Evolutionary conservation across 768 basidiomycete genomes (phyloP), one percentile per base, ranked within the genome.

Genomic region (Tubosaeta brunneosetosa): DNA sequence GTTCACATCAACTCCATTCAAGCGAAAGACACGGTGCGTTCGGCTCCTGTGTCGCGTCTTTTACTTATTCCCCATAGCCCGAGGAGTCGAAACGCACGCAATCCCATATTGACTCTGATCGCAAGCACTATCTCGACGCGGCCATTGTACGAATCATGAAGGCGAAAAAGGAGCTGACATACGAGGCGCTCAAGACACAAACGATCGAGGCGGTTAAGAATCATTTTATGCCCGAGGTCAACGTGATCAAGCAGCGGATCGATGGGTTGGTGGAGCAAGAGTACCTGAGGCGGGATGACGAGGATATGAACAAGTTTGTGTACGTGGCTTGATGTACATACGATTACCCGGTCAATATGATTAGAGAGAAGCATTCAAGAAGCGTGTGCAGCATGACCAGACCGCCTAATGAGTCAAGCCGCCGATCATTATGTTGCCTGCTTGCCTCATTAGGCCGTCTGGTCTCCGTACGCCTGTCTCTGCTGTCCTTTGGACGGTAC

Each of bases 71-170:
- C 2, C 16, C 2, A 19, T 58, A 93, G 92, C 79, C 82, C 33
- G 94, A 97, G 64, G 97, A 99, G 71, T 81, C 86, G 19, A 79
- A 81, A 53, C 81, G 83, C 51, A 94, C 91, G 6, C 91, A 91
- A 62, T 79, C 77, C 2, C 80, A 86, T 43, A 91, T 99, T 36
- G 89, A 94, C 58, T 83, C 85, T 33, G 94, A 97, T 68, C 82
- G 95, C 54, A 85, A 86, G 55, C 80, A 85, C 61, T 84, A 85
- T 52, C 76, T 98, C 13, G 93, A 98, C 59, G 94, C 94, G 1
- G 94, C 94, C 19, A 94, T 99, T 61, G 95, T 99, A 32, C 85
- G 97, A 6, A 84, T 95, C 63, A 94, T 98, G 93, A 98, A 98
- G 68, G 85, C 83, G 3, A 81, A 83, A 61, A 98, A 95, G 73